These are phyloP conservation scores for Gymnopus androsaceus DNA, from an alignment of 1,284 basidiomycete species.

Conservation along the genomic window DNA sequence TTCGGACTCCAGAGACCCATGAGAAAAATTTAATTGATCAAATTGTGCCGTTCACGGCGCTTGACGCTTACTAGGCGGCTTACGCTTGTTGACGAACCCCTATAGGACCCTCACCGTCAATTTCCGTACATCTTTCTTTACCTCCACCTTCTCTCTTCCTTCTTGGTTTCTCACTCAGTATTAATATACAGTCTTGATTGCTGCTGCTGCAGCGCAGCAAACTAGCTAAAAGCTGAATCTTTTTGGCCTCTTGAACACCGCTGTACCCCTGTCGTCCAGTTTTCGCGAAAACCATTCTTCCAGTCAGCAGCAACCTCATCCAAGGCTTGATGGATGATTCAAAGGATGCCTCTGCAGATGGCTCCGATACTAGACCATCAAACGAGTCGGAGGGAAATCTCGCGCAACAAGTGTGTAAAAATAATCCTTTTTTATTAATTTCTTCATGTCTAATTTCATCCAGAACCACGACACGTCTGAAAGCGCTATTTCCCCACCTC, in stretches of 20 bases:
- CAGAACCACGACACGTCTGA: not conserved
- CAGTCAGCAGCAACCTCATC: not conserved
- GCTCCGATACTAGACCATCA: not conserved
- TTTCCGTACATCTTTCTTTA: not conserved
- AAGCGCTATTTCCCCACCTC: not conserved
- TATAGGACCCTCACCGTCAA: conserved; percentile 1
- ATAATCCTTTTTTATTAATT: not conserved
- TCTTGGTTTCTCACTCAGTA: not conserved
- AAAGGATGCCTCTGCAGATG: not conserved
- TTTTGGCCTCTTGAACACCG: not conserved
- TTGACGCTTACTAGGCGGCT: no score
- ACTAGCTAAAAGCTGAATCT: not conserved
- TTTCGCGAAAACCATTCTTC: not conserved
- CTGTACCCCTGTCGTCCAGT: conserved; percentile 8
- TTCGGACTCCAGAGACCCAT: no score
- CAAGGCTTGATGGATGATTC: no score
- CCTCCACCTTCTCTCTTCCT: not conserved
- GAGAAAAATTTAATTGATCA: no score
- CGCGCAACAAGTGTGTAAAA: not conserved
- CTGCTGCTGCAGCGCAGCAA: not conserved
- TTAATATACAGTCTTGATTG: not conserved
- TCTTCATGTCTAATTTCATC: not conserved
- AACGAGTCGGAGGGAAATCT: not conserved
- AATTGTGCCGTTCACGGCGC: no score
- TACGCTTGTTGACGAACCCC: conserved; percentile 4